These are phyloP conservation scores for Wickerhamiella spandovensis DNA, from an alignment of 805 yeast species.

Conservation along the genomic window DNA sequence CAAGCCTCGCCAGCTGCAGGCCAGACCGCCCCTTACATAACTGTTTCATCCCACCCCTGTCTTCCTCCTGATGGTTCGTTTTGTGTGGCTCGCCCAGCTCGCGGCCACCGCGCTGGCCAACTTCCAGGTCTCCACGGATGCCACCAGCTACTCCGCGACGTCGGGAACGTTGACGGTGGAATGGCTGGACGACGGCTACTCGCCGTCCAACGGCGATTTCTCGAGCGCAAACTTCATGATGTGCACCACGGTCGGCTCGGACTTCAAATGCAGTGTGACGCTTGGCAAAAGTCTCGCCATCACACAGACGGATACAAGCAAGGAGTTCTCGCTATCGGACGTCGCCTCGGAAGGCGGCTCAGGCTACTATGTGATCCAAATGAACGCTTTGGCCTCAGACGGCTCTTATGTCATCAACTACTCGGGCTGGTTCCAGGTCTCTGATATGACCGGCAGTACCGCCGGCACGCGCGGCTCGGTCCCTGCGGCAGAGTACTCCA, in stretches of 20 bases:
- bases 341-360: constrained; percentile 35
- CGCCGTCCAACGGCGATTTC: constrained; percentile 35
- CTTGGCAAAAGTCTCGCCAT: constrained; percentile 24
- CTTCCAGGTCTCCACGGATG: constrained; percentile 10
- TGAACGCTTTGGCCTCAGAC: constrained; percentile 48
- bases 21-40: background rate
- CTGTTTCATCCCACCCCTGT: background rate
- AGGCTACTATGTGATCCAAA: constrained; percentile 66
- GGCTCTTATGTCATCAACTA: constrained; percentile 27
- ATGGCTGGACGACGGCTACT: constrained; percentile 46
- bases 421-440: constrained; percentile 33
- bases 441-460: constrained; percentile 54
- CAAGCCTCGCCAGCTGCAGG: too few relatives aligned
- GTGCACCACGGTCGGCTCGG: constrained; percentile 53
- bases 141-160: constrained; percentile 11
- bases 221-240: constrained; percentile 38
- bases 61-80: background rate
- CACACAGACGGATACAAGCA: constrained; percentile 14
- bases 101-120: constrained; percentile 11
- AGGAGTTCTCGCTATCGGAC: constrained; percentile 32
- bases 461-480: constrained; percentile 5
- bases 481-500: background rate
- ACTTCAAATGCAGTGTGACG: constrained; percentile 25
- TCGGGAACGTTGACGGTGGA: constrained; percentile 25
- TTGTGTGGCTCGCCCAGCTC: background rate